Evolutionary conservation across 345 rosid species (phyloP), one percentile per base, ranked within the genome.

Genomic region (Psidium friedrichsthalianum): DNA sequence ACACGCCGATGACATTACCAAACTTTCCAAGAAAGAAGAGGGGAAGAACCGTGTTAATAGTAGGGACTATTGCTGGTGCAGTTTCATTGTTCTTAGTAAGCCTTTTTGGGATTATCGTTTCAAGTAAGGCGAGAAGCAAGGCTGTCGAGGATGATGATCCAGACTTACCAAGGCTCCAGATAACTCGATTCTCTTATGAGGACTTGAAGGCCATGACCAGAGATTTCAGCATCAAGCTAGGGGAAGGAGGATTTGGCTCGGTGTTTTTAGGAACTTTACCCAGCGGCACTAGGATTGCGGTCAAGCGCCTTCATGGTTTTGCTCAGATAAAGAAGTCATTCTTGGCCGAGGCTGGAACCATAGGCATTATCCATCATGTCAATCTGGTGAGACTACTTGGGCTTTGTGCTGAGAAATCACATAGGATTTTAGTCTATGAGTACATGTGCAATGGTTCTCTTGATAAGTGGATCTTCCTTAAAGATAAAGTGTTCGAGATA

Each of bases 261-360:
- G 1, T 59, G 36, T 59, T 59, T 59, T 8, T 59, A 59, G 74
- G 74, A 59, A 59, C 74, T 59, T 59, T 13, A n/a, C 7, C 2
- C 9, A 59, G 0, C 0, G 4, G 20, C 9, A 0, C 3, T 5
- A 59, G 74, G 74, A 59, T 59, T n/a, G 18, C 9, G 27, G 5
- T 27, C 36, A 59, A 59, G 74, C 36, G 20, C 3, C 36, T 59
- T 27, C 2, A 59, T 59, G 74, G 74, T 59, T 59, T 59, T 27
- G 20, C 2, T 59, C 74, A 59, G 6, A 59, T 59, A 13, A 59
- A 59, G 20, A 27, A 59, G 74, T 59, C 74, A 59, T 59, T 27
- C 74, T 59, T 27, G 9, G 20, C 20, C 0, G 1, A 59, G 36
- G 74, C 74, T 2, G 7, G 0, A 27, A 27, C 74, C 2, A n/a